Base-by-base conservation (phyloP, 2,329 filamentous ascomycete genomes). In the Teratosphaeria epicoccoides region DNA sequence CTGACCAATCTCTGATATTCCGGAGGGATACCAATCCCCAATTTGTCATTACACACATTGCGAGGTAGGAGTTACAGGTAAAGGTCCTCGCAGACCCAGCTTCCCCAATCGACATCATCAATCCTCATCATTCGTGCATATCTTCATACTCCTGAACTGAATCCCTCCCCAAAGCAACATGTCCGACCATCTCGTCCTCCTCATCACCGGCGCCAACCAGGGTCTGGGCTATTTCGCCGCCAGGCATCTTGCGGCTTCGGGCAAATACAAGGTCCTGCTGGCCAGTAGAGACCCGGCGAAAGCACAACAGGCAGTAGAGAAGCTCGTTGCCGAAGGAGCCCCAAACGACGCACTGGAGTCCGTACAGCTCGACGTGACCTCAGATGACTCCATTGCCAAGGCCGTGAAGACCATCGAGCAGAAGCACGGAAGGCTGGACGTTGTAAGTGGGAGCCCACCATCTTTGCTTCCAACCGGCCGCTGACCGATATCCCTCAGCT, bases 161-260 rank as follows among this genome's bases (percentile, higher is more conserved):
- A n/a, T n/a, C n/a, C n/a, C n/a, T n/a, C n/a, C n/a, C n/a, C n/a
- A n/a, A n/a, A n/a, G n/a, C 33, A 40, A 40, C 6, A 46, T 46
- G 44, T 14, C 44, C 2, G n/a, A 33, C 24, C 47, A 47, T 22
- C 23, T 43, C 22, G 24, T 52, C 24, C 63, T 64, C 56, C 56
- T 72, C 48, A 67, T 73, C 52, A 61, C 73, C 24, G 72, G 72
- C 52, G 71, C 71, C 43, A 71, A 69, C 52, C 66, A 71, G 60
- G 72, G 71, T 49, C 71, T 74, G 59, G 76, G 76, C 26, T 71
- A 70, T 54, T 70, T 71, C 50, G 68, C 66, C 6, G 65, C 68
- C 20, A 69, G 70, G 51, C 68, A 71, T 29, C 61, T 76, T 20
- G 62, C 66, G 7, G 60, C 63, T 20, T 67, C 68, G 12, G 60